Conservation (phyloP, 2,329 filamentous ascomycete genomes). For the Pseudocercospora macadamiae region DNA sequence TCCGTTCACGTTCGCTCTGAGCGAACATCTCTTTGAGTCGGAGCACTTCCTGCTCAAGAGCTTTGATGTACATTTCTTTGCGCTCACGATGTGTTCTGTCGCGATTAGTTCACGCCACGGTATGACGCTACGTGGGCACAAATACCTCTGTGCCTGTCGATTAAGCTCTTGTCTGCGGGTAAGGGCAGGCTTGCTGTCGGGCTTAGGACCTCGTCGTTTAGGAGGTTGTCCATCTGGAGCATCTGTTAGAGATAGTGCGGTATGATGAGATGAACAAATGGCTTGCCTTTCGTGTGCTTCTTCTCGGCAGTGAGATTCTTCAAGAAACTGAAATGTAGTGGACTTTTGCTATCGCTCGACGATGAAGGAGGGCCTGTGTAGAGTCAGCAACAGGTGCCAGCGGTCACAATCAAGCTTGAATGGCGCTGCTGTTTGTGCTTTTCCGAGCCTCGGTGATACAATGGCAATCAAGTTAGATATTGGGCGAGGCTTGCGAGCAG, state of each 20-base stretch:
- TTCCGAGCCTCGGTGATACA: too few species aligned
- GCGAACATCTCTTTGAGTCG: slow-evolving; percentile 85
- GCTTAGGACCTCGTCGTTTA: slow-evolving; percentile 91
- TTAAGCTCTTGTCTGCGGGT: slow-evolving; percentile 93
- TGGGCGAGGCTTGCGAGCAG: too few species aligned
- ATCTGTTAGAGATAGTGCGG: slow-evolving; percentile 2
- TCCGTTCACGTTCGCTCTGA: slow-evolving; percentile 73
- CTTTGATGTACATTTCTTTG: slow-evolving; percentile 94
- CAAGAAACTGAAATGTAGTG: slow-evolving; percentile 52
- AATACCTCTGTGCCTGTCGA: slow-evolving; percentile 89
- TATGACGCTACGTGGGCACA: not conserved
- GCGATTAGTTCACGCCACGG: not conserved
- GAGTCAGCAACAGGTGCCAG: not conserved
- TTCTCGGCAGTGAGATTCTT: slow-evolving; percentile 69
- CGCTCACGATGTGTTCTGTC: slow-evolving; percentile 90
- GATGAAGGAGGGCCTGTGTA: slow-evolving; percentile 18
- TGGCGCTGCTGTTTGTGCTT: too few species aligned
- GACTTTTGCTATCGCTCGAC: slow-evolving; percentile 29
- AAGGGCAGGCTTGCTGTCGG: slow-evolving; percentile 91
- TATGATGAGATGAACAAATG: not conserved
- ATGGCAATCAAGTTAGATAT: too few species aligned
- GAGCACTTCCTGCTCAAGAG: slow-evolving; percentile 87
- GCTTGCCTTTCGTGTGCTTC: slow-evolving; percentile 73
- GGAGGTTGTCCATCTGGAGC: slow-evolving; percentile 75
- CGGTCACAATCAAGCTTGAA: too few species aligned